Conservation (phyloP, 2,329 filamentous ascomycete genomes). For the Aspergillus melleus region DNA sequence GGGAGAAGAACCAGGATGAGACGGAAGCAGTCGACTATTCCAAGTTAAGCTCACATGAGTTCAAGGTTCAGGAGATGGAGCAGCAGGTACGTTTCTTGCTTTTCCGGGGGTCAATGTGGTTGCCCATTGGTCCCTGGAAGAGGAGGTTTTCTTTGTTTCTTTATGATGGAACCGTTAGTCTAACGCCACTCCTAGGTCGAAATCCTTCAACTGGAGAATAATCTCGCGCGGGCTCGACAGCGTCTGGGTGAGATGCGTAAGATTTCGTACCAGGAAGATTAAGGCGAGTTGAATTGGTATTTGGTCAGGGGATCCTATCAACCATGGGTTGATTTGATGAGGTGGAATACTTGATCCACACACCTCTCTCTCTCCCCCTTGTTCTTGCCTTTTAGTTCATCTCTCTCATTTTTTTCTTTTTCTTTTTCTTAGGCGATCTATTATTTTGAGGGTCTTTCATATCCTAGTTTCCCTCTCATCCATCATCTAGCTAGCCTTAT, state of each 20-base stretch:
- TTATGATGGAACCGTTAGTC: conserved; percentile 3
- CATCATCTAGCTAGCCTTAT: conserved; percentile 1
- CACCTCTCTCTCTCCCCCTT: neutral
- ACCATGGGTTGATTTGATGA: neutral
- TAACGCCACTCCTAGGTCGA: conserved; percentile 67
- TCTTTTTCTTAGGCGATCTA: neutral
- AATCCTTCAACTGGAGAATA: conserved; percentile 92
- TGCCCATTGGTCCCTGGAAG: neutral
- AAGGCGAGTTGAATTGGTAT: conserved; percentile 8
- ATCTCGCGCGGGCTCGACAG: conserved; percentile 73
- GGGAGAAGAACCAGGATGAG: conserved; percentile 77
- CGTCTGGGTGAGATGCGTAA: conserved; percentile 96
- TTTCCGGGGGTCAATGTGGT: neutral
- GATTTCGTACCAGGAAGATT: conserved; percentile 85
- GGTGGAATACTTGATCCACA: no score
- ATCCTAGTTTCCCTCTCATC: neutral
- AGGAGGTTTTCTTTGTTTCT: neutral
- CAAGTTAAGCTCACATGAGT: conserved; percentile 87
- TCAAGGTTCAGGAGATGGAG: conserved; percentile 99
- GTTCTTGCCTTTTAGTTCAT: neutral
- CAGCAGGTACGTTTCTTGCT: conserved; percentile 72
- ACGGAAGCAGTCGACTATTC: conserved; percentile 80
- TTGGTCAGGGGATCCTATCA: neutral
- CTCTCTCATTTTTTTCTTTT: neutral
- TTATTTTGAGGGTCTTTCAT: neutral